Evolutionary conservation across 202 grass and related monocot genomes (phyloP), one percentile per base, ranked within the genome.

Genomic region (Zoysia matrella): DNA sequence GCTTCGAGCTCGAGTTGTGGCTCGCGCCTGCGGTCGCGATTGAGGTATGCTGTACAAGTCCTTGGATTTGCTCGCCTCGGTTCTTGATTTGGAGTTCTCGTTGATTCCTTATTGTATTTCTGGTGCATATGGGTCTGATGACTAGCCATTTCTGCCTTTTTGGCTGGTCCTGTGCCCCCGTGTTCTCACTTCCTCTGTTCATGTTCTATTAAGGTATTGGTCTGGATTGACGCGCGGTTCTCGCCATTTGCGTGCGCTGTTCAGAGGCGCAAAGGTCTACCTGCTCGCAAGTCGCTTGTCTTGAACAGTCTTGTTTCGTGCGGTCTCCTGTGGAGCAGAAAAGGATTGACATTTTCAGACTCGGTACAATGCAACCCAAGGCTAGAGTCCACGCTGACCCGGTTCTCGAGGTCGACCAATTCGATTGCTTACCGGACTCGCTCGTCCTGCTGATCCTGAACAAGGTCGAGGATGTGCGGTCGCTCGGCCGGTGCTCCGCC

Each of bases 391-490:
- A 92, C 73, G 94, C 91, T 0, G 87, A 84, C 85, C 85, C 86
- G 54, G 80, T 71, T 74, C 78, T 83, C 1, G 81, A 86, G 83
- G 18, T 62, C 41, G 94, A 97, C 80, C 86, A 80, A 0, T 97
- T 97, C 71, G 94, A 97, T 56, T 87, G 71, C 40, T 61, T 97
- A 60, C 94, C 91, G 13, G 94, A 97, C 69, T 89, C 91, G 3
- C 74, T 97, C 30, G 83, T 97, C 62, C 90, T 94, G 44, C 70
- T 92, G 12, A 97, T 97, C 78, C 83, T 97, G 65, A 94, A 97
- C 83, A 94, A 92, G 84, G 80, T 97, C 9, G 91, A 93, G 30
- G 94, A 97, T 51, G 88, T 94, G 30, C 80, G 89, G 48, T 97
- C 89, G 11, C 87, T 97, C 2, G 89, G 22, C 22, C 22, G 22